Conservation (phyloP, 2,329 filamentous ascomycete genomes). For the Stemphylium vesicarium region DNA sequence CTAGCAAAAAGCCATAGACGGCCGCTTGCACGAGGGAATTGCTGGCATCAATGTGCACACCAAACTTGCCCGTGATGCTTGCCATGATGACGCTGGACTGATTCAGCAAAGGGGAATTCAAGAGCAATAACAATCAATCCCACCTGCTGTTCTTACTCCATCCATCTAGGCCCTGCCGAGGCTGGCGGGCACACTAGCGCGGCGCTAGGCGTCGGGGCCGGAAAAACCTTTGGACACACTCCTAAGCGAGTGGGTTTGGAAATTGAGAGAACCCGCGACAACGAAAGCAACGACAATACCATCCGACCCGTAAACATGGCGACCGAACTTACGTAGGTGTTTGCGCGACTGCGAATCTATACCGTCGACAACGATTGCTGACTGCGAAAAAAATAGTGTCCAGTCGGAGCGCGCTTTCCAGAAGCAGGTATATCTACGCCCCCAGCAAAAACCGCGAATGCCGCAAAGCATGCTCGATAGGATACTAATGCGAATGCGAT, state of each 20-base stretch:
- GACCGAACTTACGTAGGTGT: constrained; percentile 52
- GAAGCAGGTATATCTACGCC: constrained; percentile 62
- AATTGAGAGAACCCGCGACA: constrained; percentile 20
- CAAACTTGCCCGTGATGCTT: constrained; percentile 32
- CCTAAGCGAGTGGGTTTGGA: constrained; percentile 20
- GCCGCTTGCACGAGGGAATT: constrained; percentile 37
- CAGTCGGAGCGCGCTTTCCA: constrained; percentile 99
- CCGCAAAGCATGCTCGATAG: constrained; percentile 21
- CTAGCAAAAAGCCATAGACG: constrained; percentile 37
- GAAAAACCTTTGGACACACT: constrained; percentile 13
- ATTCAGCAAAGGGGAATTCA: neutral
- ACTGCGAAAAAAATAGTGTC: constrained; percentile 74
- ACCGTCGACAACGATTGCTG: constrained; percentile 26
- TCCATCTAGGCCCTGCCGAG: constrained; percentile 14
- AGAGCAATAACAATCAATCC: neutral
- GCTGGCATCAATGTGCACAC: constrained; percentile 41
- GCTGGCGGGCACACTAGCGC: constrained; percentile 8
- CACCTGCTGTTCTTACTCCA: neutral
- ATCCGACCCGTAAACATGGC: constrained; percentile 51
- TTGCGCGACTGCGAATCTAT: constrained; percentile 6
- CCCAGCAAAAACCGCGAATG: too few species aligned
- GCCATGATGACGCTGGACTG: constrained; percentile 15
- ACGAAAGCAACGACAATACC: constrained; percentile 41
- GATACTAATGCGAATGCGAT: constrained; percentile 50
- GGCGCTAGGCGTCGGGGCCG: constrained; percentile 10